phyloP scores from a whole-genome alignment of 2,329 filamentous ascomycete species.

The Colletotrichum navitas region DNA sequence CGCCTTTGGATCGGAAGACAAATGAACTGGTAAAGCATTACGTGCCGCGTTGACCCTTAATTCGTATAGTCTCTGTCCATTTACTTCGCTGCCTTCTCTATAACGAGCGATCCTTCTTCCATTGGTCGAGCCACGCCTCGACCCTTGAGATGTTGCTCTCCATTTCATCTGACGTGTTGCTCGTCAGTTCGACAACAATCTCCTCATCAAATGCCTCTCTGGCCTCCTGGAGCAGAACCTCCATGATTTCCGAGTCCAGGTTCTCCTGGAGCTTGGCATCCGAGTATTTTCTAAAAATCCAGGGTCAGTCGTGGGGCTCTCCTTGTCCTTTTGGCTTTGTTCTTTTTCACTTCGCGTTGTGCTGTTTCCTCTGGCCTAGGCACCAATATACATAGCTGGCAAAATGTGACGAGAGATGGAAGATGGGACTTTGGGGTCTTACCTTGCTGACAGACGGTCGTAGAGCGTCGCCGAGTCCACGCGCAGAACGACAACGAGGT shows the following conservation, averaged over 20 bases:
- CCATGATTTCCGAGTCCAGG: slow-evolving; percentile 97
- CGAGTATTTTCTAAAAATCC: slow-evolving; percentile 74
- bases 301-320: not conserved
- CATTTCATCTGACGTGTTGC: slow-evolving; percentile 85
- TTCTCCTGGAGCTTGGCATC: slow-evolving; percentile 95
- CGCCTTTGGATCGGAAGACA: not conserved
- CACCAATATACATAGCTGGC: no score
- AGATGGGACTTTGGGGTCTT: slow-evolving; percentile 43
- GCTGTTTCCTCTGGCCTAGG: not conserved
- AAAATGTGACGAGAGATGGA: not conserved
- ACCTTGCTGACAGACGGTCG: slow-evolving; percentile 84
- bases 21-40: not conserved
- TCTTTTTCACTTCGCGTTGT: not conserved
- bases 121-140: slow-evolving; percentile 83
- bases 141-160: slow-evolving; percentile 90
- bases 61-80: slow-evolving; percentile 44
- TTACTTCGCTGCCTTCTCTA: not conserved
- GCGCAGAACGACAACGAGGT: slow-evolving; percentile 91
- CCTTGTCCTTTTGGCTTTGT: not conserved
- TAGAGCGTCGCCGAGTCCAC: slow-evolving; percentile 85
- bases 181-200: slow-evolving; percentile 89
- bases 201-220: slow-evolving; percentile 86
- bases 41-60: not conserved
- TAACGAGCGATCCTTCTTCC: slow-evolving; percentile 72
- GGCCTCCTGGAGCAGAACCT: slow-evolving; percentile 91